Base-by-base conservation (phyloP, 2,329 filamentous ascomycete species). In the Penicillium polonicum region DNA sequence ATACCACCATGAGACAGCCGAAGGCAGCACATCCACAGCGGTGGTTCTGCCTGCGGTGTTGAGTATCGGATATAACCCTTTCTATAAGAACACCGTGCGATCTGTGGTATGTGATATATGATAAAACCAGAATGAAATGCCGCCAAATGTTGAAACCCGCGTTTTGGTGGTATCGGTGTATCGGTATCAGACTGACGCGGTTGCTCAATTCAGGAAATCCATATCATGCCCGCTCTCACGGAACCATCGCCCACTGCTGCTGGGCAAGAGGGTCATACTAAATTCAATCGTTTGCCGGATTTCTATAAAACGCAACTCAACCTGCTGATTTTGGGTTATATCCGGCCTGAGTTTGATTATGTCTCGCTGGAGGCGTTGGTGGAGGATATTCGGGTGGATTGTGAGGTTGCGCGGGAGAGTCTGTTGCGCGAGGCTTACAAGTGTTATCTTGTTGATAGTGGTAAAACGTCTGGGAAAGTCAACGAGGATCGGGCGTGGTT, bases 41-140 rank as follows among this genome's bases (percentile, higher is more conserved):
- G 70, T 65, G 19, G 80, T 94, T 56, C 91, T 88, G 75, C 91
- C 91, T 1, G 94, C 95, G 83, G 92, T 96, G 64, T 90, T 97
- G 88, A 91, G 87, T 60, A 93, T 97, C 65, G 94, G 94, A 44
- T 97, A 92, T 83, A 99, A 97, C 76, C 94, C 94, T 0, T 97
- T 92, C 78, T 99, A 96, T 83, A 92, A 92, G 74, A 97, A 99
- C 81, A 87, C 83, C 5, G 86, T 90, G 46, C 87, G 91, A 61
- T 91, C 85, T 61, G 92, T 94, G 71, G 82, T 80, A 75, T 42
- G 76, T 78, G 8, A 54, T 33, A 29, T 6, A 31, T 31, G 6
- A 15, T 13, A 31, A 31, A 21, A 17, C 9, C 6, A 17, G 10
- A 10, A 10, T 3, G 2, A 38, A 35, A 36, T 15, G 4, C 12